These are phyloP conservation scores for Leptomonas pyrrhocoris DNA, from an alignment of 208 protist genomes.

Conservation along the genomic window DNA sequence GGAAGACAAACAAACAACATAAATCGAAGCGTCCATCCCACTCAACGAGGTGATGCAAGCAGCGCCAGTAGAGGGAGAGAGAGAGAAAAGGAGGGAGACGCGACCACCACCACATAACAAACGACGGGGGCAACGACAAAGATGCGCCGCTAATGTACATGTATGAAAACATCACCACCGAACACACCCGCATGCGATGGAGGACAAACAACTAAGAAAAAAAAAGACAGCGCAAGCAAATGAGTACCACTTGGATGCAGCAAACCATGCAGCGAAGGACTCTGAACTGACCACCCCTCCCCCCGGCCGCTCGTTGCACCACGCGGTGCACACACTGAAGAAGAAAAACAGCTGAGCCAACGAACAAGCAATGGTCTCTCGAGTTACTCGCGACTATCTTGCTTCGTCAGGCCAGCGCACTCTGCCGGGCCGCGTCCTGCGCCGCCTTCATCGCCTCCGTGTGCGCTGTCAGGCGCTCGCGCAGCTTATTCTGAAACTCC, in stretches of 20 bases:
- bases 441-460: slow-evolving; percentile 39
- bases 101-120: too few species aligned
- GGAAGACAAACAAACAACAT: too few species aligned
- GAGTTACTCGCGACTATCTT: background rate
- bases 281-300: too few species aligned
- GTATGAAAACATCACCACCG: background rate
- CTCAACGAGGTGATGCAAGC: background rate
- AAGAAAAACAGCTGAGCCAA: slow-evolving; percentile 1
- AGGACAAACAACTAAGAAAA: slow-evolving; percentile 15
- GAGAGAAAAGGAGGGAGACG: background rate
- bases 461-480: slow-evolving; percentile 41
- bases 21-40: too few species aligned
- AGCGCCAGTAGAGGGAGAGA: background rate
- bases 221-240: slow-evolving; percentile 10
- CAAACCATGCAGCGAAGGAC: too few species aligned
- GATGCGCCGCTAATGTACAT: too few species aligned
- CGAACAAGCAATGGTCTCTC: background rate
- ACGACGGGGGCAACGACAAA: background rate
- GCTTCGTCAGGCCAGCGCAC: slow-evolving; percentile 16
- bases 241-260: too few species aligned
- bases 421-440: slow-evolving; percentile 46
- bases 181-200: background rate
- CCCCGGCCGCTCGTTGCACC: too few species aligned
- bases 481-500: slow-evolving; percentile 33
- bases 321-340: background rate